These are phyloP conservation scores for Cladophialophora carrionii DNA, from an alignment of 2,329 filamentous ascomycete genomes.

Conservation along the genomic window DNA sequence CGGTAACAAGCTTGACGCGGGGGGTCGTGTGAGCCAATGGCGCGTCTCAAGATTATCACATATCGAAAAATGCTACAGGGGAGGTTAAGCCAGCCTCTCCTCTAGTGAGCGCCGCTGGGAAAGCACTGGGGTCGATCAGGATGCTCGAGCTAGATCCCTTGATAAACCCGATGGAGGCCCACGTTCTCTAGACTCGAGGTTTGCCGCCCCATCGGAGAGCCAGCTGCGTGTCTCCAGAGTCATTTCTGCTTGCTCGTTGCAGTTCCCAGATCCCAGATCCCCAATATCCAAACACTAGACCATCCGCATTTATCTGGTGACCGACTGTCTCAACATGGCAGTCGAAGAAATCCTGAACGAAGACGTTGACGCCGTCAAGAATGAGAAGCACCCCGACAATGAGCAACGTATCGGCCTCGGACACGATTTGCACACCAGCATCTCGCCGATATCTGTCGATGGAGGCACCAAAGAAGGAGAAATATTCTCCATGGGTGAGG, in stretches of 20 bases:
- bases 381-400: neutral
- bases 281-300: neutral
- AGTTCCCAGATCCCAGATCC: neutral
- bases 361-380: neutral
- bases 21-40: neutral
- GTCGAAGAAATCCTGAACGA: neutral
- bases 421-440: neutral
- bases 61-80: neutral
- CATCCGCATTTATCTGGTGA: neutral
- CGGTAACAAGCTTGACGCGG: neutral
- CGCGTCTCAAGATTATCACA: neutral
- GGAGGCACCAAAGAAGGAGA: neutral
- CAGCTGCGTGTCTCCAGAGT: neutral
- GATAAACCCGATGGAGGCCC: neutral
- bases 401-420: neutral
- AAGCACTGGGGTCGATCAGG: neutral
- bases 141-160: neutral
- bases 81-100: neutral
- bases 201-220: neutral
- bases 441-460: neutral
- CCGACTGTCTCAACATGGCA: neutral
- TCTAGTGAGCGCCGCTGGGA: neutral
- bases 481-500: neutral
- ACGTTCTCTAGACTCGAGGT: neutral
- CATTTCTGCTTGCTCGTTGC: neutral